Evolutionary conservation across 305 asterid genomes (phyloP).

Genomic region (Solanum hybrid): DNA sequence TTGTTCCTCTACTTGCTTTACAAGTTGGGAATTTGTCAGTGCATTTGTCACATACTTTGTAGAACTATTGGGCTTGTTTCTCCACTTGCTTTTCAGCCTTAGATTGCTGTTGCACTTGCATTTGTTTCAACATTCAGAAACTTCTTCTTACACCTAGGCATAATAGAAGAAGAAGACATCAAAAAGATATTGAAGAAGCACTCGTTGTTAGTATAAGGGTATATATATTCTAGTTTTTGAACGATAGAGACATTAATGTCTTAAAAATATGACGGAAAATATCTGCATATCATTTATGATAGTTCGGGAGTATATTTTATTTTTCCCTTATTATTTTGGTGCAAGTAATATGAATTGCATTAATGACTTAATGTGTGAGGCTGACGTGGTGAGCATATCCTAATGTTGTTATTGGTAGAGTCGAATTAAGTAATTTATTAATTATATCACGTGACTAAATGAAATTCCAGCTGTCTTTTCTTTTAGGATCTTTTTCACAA

Average conservation of each 20-base stretch:
- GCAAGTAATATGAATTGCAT: not conserved
- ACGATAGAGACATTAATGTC: fast-evolving
- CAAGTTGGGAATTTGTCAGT: conserved; percentile 63
- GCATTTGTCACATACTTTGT: conserved; percentile 42
- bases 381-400: not conserved
- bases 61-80: conserved; percentile 40
- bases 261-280: fast-evolving
- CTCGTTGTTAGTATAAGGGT: no score
- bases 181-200: no score
- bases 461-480: not conserved
- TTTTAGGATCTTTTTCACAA: not conserved
- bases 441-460: not conserved
- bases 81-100: conserved; percentile 35
- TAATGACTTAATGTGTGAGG: not conserved
- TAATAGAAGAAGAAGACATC: no score
- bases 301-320: no score
- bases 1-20: conserved; percentile 43
- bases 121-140: conserved; percentile 39
- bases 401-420: not conserved
- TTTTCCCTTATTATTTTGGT: no score
- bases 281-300: no score
- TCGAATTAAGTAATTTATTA: not conserved
- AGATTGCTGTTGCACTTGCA: conserved; percentile 48
- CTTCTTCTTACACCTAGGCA: conserved; percentile 1
- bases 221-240: no score